phyloP scores from a whole-genome alignment of 1,139 yeast species.

The Suhomyces guaymorum region DNA sequence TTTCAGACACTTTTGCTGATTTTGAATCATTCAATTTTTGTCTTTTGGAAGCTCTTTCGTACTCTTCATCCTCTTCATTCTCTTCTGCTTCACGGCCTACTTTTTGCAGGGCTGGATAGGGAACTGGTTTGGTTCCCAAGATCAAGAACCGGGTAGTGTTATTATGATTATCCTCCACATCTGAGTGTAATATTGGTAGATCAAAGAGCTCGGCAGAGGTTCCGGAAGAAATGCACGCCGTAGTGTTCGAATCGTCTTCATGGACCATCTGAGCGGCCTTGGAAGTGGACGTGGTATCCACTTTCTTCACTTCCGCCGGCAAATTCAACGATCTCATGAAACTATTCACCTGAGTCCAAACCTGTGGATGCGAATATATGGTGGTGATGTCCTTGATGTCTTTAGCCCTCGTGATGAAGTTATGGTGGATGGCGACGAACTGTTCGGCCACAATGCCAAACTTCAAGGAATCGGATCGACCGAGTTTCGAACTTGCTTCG shows the following conservation, averaged over 20 bases:
- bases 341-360: slow-evolving; percentile 85
- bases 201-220: slow-evolving; percentile 67
- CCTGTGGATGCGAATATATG: slow-evolving; percentile 93
- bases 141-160: slow-evolving; percentile 87
- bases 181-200: slow-evolving; percentile 54
- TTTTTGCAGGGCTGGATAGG: slow-evolving; percentile 8
- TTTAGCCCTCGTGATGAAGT: slow-evolving; percentile 55
- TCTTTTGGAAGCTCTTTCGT: too few species aligned
- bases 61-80: too few species aligned
- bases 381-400: slow-evolving; percentile 48
- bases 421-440: slow-evolving; percentile 80
- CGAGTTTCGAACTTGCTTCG: too few species aligned
- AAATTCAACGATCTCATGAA: slow-evolving; percentile 45
- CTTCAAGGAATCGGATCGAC: slow-evolving; percentile 17
- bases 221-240: slow-evolving; percentile 50
- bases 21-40: too few species aligned
- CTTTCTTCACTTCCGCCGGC: slow-evolving; percentile 38
- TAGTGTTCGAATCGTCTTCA: slow-evolving; percentile 35
- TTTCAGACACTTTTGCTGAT: slow-evolving; percentile 6
- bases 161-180: slow-evolving; percentile 67
- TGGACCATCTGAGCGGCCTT: slow-evolving; percentile 73
- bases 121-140: slow-evolving; percentile 40
- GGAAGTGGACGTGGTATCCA: slow-evolving; percentile 80
- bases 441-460: slow-evolving; percentile 73
- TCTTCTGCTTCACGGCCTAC: too few species aligned